These are phyloP conservation scores for Candida maesae DNA, from an alignment of 805 yeast species.

Conservation along the genomic window DNA sequence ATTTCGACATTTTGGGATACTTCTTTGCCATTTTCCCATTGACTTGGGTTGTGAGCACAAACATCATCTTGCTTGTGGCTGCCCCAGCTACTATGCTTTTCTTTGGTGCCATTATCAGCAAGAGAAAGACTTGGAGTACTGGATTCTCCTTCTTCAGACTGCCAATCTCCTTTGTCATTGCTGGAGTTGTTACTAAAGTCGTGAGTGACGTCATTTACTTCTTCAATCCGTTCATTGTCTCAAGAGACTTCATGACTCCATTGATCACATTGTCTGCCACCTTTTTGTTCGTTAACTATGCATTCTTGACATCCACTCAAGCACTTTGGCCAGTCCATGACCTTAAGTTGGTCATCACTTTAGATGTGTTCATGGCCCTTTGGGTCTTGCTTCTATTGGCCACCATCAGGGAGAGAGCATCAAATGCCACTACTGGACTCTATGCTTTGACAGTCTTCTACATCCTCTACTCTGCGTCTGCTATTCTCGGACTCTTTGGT, in stretches of 20 bases:
- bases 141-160: conserved; percentile 50
- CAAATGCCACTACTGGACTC: conserved; percentile 41
- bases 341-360: conserved; percentile 52
- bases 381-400: conserved; percentile 56
- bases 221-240: conserved; percentile 47
- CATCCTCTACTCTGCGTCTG: conserved; percentile 41
- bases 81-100: conserved; percentile 52
- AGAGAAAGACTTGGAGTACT: conserved; percentile 45
- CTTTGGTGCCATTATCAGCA: conserved; percentile 45
- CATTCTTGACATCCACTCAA: conserved; percentile 41
- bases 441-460: conserved; percentile 46
- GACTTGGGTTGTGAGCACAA: conserved; percentile 44
- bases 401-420: conserved; percentile 28
- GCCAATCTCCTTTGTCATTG: conserved; percentile 51
- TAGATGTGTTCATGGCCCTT: conserved; percentile 49
- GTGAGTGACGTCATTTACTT: conserved; percentile 38
- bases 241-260: conserved; percentile 47
- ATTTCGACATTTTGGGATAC: conserved; percentile 59
- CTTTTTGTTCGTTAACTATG: conserved; percentile 52
- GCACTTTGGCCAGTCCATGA: conserved; percentile 46
- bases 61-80: conserved; percentile 46
- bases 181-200: conserved; percentile 36
- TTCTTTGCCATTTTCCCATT: conserved; percentile 53
- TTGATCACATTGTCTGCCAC: conserved; percentile 44
- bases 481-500: conserved; percentile 47